Percentiles rank a stretch among this genome's conserved stretches.
Evolutionary conservation across 73 alveolate species (phyloP).

Genomic region (Halteria grandinella): DNA sequence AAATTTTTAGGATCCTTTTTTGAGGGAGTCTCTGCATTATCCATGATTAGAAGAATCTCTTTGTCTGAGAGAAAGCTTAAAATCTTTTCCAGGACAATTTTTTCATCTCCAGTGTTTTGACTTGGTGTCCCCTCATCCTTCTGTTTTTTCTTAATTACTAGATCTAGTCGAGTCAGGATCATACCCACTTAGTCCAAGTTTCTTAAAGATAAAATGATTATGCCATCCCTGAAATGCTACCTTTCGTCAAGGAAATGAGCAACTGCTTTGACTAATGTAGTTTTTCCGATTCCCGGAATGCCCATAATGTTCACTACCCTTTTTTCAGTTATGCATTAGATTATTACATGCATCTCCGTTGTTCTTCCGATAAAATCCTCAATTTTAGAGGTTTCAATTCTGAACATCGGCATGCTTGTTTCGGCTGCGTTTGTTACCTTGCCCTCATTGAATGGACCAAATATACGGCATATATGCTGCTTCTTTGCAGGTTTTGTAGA

Average conservation of each 20-base stretch:
- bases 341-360: conserved; percentile 53
- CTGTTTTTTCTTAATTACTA: conserved; percentile 1
- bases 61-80: conserved; percentile 11
- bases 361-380: conserved; percentile 73
- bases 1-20: conserved; percentile 38
- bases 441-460: conserved; percentile 62
- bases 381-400: conserved; percentile 38
- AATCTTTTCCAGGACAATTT: conserved; percentile 28
- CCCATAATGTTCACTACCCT: conserved; percentile 69
- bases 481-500: too few relatives aligned
- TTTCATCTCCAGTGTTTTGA: not conserved
- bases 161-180: conserved; percentile 54
- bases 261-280: conserved; percentile 60
- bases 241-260: conserved; percentile 61
- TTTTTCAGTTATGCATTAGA: conserved; percentile 1
- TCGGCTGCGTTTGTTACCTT: conserved; percentile 19
- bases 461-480: conserved; percentile 48
- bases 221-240: conserved; percentile 59
- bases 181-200: conserved; percentile 52
- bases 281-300: conserved; percentile 73
- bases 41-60: conserved; percentile 55
- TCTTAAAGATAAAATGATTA: conserved; percentile 42
- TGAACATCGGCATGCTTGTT: conserved; percentile 47
- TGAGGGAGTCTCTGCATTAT: conserved; percentile 67
- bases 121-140: conserved; percentile 3